phyloP scores from a whole-genome alignment of 257 asterid genomes.

The Capsicum baccatum region DNA sequence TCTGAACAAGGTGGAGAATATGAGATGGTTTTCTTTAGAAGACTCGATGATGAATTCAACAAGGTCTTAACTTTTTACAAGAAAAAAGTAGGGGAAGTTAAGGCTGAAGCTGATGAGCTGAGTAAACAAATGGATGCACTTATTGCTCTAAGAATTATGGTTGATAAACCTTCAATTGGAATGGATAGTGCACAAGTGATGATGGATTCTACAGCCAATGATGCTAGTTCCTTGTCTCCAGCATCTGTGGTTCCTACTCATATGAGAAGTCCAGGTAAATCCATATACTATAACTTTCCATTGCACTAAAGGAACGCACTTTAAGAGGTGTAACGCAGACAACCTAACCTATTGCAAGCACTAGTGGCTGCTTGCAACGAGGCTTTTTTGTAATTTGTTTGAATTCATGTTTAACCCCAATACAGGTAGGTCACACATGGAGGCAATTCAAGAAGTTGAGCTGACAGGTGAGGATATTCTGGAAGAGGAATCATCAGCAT shows the following conservation, averaged over 20 bases:
- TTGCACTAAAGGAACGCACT: too few relatives aligned
- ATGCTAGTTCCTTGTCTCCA: slow-evolving; percentile 33
- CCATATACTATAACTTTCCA: too few relatives aligned
- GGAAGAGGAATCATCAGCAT: slow-evolving; percentile 28
- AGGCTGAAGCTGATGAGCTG: slow-evolving; percentile 58
- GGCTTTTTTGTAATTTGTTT: not conserved
- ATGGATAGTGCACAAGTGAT: slow-evolving; percentile 20
- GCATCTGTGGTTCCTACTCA: slow-evolving; percentile 48
- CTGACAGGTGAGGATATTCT: slow-evolving; percentile 46
- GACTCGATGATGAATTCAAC: slow-evolving; percentile 72
- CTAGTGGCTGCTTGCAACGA: too few relatives aligned
- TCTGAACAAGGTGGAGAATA: slow-evolving; percentile 68
- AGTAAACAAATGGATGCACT: slow-evolving; percentile 86
- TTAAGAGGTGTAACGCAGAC: too few relatives aligned
- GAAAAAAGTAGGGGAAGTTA: slow-evolving; percentile 54
- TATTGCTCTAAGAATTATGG: slow-evolving; percentile 69
- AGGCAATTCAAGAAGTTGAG: slow-evolving; percentile 70
- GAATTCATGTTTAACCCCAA: not conserved
- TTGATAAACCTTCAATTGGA: slow-evolving; percentile 50
- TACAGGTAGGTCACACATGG: slow-evolving; percentile 49
- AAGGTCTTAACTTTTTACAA: slow-evolving; percentile 63
- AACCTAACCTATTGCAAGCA: too few relatives aligned
- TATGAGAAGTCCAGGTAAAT: slow-evolving; percentile 53
- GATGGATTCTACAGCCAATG: not conserved
- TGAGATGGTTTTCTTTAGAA: slow-evolving; percentile 62